Conservation (phyloP, 179 eudicot genomes). For the Carnegiea gigantea region DNA sequence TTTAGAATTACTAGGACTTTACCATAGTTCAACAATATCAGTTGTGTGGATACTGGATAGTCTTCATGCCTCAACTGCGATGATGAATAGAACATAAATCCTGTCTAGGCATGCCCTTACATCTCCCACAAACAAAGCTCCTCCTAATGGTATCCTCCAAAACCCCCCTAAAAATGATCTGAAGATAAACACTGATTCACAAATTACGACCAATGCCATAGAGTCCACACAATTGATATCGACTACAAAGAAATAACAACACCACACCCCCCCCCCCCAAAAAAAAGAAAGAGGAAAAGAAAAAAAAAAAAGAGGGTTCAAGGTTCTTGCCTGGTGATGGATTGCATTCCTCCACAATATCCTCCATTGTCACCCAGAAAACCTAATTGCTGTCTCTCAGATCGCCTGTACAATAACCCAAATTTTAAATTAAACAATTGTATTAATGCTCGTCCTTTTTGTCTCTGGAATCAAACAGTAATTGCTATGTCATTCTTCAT, state of each 20-base stretch:
- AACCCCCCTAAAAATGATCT: background rate
- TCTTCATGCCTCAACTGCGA: background rate
- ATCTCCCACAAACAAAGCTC: background rate
- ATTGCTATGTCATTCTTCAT: background rate
- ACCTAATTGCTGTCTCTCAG: background rate
- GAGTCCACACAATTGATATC: background rate
- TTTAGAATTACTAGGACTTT: background rate
- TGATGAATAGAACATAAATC: background rate
- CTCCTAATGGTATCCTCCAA: background rate
- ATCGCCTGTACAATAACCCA: background rate
- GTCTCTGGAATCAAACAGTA: background rate
- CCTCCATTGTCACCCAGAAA: slow-evolving; percentile 25
- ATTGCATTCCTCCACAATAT: slow-evolving; percentile 19
- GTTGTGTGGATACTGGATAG: background rate
- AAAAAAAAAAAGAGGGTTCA: too few species aligned
- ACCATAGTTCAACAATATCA: too few species aligned
- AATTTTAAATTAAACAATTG: background rate
- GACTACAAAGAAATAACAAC: too few species aligned
- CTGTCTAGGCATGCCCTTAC: background rate
- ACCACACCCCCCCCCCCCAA: too few species aligned
- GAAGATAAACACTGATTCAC: background rate
- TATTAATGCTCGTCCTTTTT: background rate
- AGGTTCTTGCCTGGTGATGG: slow-evolving; percentile 17
- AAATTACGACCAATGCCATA: background rate
- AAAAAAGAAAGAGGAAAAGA: too few species aligned